Conservation (phyloP, 805 yeast genomes). For the Candida ponderosae region DNA sequence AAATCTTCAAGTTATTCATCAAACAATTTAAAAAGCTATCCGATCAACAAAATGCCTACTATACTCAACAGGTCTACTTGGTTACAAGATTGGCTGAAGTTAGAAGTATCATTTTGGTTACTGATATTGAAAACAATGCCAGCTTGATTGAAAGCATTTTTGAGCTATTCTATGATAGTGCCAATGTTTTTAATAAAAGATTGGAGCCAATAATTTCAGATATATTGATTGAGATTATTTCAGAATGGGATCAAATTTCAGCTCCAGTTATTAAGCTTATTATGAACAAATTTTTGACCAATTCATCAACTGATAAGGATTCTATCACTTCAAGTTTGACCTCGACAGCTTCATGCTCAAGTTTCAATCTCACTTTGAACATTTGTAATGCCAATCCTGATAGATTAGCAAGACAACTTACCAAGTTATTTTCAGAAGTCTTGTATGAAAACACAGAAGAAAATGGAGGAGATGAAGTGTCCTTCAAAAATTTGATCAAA, state of each 20-base stretch:
- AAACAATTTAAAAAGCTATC: constrained; percentile 49
- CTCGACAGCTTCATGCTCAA: constrained; percentile 28
- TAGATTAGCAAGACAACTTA: constrained; percentile 64
- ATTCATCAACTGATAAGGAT: constrained; percentile 6
- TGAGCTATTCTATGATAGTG: constrained; percentile 49
- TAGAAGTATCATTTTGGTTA: constrained; percentile 61
- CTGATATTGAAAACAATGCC: constrained; percentile 64
- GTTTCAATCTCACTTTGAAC: constrained; percentile 55
- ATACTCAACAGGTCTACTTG: constrained; percentile 54
- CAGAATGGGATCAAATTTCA: constrained; percentile 64
- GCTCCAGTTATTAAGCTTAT: constrained; percentile 52
- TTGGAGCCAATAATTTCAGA: constrained; percentile 60
- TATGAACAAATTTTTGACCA: constrained; percentile 50
- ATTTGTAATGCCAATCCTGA: constrained; percentile 68
- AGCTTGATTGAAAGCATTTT: constrained; percentile 49
- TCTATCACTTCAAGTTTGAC: constrained; percentile 11
- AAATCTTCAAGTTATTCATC: constrained; percentile 59
- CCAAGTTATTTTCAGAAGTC: constrained; percentile 74
- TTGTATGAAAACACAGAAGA: constrained; percentile 38
- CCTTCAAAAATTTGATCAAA: constrained; percentile 40
- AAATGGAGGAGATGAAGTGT: constrained; percentile 9
- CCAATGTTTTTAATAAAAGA: constrained; percentile 38
- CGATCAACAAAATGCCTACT: constrained; percentile 52
- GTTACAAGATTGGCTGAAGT: constrained; percentile 68
- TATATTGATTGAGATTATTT: constrained; percentile 64